These are phyloP conservation scores for Castanea crenata DNA, from an alignment of 306 rosid genomes.

Conservation along the genomic window DNA sequence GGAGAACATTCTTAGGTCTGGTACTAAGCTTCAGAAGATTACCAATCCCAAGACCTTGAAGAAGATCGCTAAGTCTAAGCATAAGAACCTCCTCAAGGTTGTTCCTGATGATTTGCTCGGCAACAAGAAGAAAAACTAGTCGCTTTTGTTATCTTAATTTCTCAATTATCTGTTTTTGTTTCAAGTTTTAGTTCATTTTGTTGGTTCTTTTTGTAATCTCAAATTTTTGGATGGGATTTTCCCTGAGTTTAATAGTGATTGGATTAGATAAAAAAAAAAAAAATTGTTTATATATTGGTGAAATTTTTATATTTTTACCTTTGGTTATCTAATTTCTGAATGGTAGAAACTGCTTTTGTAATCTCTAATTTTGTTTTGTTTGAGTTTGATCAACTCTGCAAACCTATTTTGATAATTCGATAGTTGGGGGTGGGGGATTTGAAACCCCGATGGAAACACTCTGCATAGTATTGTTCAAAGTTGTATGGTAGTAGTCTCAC, in stretches of 20 bases:
- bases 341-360: neutral
- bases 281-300: neutral
- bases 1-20: conserved; percentile 76
- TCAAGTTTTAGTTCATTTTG: too few relatives aligned
- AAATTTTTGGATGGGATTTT: too few relatives aligned
- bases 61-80: conserved; percentile 78
- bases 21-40: conserved; percentile 78
- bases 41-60: conserved; percentile 76
- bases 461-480: neutral
- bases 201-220: too few relatives aligned
- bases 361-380: neutral
- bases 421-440: too few relatives aligned
- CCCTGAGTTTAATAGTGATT: neutral
- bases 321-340: neutral
- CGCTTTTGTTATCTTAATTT: neutral
- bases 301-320: neutral
- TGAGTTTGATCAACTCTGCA: neutral
- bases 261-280: neutral
- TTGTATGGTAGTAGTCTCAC: neutral
- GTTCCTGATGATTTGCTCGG: conserved; percentile 64
- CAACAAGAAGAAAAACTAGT: conserved; percentile 4
- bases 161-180: too few relatives aligned
- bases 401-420: neutral
- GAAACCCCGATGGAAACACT: too few relatives aligned
- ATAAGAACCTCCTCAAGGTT: conserved; percentile 65